Base-by-base conservation (phyloP, 106 monocot species). In the Dioscorea alata region DNA sequence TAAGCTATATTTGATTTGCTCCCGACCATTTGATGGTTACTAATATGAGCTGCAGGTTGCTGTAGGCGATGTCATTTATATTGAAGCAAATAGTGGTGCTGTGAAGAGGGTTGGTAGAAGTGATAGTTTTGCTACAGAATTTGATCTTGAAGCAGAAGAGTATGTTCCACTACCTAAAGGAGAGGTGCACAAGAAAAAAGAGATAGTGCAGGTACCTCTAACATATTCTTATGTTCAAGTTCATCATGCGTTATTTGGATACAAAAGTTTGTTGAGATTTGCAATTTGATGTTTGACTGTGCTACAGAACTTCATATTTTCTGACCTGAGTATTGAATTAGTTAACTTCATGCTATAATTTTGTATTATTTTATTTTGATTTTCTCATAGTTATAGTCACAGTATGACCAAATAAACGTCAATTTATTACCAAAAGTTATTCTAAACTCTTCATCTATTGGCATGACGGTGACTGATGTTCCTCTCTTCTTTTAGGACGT, bases 61-160 rank as follows among this genome's bases (percentile, higher is more conserved):
- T 69, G 87, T 93, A 51, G 97, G 92, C 69, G 97, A 99, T 83
- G 97, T 99, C 50, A 99, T 99, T 59, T 99, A 90, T 72, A 87
- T 99, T 73, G 97, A 99, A 87, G 87, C 92, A 83, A 99, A 99
- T 69, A 99, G 97, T 78, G 97, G 97, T 71, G 97, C 97, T n/a
- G 97, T 99, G 16, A 99, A 85, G 74, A 83, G 97, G 79, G 97
- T 99, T 13, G 92, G 97, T 63, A 71, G 97, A 75, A 89, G 92
- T 76, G 97, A 93, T 83, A 80, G 88, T 70, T 99, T 85, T 80
- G 97, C 97, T 70, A 90, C 97, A 51, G 97, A 99, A 74, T 99
- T 90, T 80, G 97, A 99, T 78, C 92, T 99, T 69, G 97, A 99
- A 81, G 97, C 97, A 56, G 97, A 99, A 70, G 97, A 99, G 51